Evolutionary conservation across 371 early-diverging fungal species (phyloP), one percentile per base, ranked within the genome.

Genomic region (Mucor irregularis): DNA sequence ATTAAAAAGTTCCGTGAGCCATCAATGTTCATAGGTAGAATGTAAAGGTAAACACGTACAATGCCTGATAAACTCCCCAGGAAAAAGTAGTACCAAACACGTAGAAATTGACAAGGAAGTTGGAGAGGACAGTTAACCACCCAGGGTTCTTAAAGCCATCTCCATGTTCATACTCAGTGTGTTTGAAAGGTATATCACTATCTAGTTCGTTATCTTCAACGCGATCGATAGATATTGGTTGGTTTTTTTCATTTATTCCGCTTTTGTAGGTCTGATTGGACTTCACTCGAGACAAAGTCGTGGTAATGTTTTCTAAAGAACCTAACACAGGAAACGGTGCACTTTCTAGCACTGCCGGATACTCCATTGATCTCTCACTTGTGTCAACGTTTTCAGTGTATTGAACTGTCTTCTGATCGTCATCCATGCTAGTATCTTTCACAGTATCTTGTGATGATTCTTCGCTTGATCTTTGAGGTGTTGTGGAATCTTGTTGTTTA

Each of bases 31-130:
- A 34, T 34, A 46, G 1, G 6, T 22, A 29, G 25, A 35, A 46
- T 21, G 25, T 17, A 21, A 31, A 42, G 6, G 29, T 25, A 3
- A 31, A 7, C 5, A 59, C 62, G 57, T 67, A 76, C 77, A 73
- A 39, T 53, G 71, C 69, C 49, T 82, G 81, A 33, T 79, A 81
- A 21, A 76, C 73, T 11, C 85, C 85, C 82, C 82, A 85, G 2
- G 73, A 56, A 56, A 79, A 81, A 29, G 71, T 61, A n/a, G 72
- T 68, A 3, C 85, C 85, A 37, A 85, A 71, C 33, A 81, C 72
- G 53, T 56, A 60, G 61, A 84, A 86, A 71, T 86, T 68, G 56
- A 74, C 63, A 54, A 83, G 71, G 68, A 87, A 84, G 48, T 80
- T 58, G 39, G 78, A 60, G 25, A 79, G 31, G 28, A 88, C 71